phyloP scores from a whole-genome alignment of 2,329 filamentous ascomycete genomes.

The Metarhizium anisopliae region DNA sequence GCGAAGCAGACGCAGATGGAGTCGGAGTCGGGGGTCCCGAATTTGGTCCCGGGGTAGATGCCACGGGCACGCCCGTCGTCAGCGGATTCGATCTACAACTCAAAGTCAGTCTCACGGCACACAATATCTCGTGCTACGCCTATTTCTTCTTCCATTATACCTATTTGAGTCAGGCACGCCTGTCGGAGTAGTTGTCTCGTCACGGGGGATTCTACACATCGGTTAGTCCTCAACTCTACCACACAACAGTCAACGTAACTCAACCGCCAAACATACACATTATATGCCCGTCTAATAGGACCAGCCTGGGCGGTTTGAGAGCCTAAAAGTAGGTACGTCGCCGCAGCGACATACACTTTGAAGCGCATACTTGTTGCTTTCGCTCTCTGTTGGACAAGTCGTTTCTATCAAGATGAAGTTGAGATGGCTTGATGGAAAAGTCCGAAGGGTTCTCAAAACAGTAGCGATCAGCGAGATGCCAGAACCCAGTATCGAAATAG shows the following conservation, averaged over 20 bases:
- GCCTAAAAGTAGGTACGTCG: constrained; percentile 18
- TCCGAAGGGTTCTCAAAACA: background rate
- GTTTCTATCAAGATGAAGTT: background rate
- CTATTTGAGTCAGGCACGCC: background rate
- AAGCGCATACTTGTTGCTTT: constrained; percentile 1
- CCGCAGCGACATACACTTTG: constrained; percentile 10
- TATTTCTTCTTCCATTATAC: background rate
- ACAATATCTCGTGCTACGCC: background rate
- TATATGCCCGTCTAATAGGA: constrained; percentile 24
- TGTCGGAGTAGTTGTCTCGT: background rate
- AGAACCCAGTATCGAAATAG: background rate
- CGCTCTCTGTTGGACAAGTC: background rate
- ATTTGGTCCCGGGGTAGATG: background rate
- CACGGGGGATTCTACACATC: background rate
- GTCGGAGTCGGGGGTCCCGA: background rate
- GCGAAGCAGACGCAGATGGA: background rate
- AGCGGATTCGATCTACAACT: background rate
- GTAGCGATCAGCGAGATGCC: background rate
- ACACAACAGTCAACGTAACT: too few relatives aligned
- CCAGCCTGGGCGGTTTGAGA: constrained; percentile 23
- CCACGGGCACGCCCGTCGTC: background rate
- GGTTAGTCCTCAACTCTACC: background rate
- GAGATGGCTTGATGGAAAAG: background rate
- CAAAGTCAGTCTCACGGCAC: background rate
- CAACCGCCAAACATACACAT: constrained; percentile 16